Conservation (phyloP, 2,329 filamentous ascomycete species). For the Cercospora sp. region DNA sequence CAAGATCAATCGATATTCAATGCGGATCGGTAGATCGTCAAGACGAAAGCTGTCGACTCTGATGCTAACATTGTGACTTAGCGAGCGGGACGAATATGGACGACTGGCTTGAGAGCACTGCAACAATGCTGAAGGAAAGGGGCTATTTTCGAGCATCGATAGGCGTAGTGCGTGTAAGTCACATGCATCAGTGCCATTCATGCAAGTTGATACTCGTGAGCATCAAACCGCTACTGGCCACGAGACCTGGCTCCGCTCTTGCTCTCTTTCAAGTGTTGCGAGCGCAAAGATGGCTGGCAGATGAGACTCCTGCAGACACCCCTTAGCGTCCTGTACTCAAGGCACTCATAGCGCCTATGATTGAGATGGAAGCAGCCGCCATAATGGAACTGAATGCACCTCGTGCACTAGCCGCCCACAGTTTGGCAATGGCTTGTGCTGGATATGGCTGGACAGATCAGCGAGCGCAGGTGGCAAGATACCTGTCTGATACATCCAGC, state of each 20-base stretch:
- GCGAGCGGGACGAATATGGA: background rate
- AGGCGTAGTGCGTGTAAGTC: background rate
- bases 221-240: background rate
- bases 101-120: background rate
- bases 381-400: background rate
- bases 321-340: background rate
- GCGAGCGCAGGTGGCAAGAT: background rate
- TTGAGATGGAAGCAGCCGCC: background rate
- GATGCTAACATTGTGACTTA: background rate
- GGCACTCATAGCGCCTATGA: background rate
- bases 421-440: background rate
- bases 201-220: background rate
- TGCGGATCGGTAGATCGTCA: background rate
- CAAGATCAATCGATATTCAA: background rate
- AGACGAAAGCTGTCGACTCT: background rate
- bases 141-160: background rate
- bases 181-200: background rate
- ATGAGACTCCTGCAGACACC: slow-evolving; percentile 7
- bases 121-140: background rate
- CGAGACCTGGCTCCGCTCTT: background rate
- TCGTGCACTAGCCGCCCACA: background rate
- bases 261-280: background rate
- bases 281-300: background rate
- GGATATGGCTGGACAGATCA: background rate
- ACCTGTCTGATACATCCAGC: background rate